phyloP scores from a whole-genome alignment of 306 rosid genomes.

The Cucumis cinereus region DNA sequence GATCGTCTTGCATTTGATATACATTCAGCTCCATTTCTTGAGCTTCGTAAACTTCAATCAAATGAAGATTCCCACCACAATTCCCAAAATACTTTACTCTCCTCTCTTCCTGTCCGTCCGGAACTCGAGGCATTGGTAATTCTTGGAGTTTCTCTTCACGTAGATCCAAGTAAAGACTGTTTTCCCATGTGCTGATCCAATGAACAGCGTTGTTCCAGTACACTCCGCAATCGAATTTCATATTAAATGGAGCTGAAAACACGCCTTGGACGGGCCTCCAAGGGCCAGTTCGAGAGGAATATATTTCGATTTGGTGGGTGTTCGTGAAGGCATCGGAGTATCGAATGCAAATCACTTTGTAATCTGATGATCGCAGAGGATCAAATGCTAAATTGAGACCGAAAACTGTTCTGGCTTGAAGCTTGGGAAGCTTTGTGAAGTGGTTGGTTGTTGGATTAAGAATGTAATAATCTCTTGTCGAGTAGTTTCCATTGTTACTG shows the following conservation, averaged over 20 bases:
- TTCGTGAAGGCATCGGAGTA: not conserved
- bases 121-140: slow-evolving; percentile 8
- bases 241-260: slow-evolving; percentile 4
- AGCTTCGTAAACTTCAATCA: not conserved
- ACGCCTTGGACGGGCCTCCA: slow-evolving; percentile 14
- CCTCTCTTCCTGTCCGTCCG: not conserved
- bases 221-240: slow-evolving; percentile 13
- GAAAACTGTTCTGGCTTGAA: not conserved
- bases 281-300: slow-evolving; percentile 13
- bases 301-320: slow-evolving; percentile 15
- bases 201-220: slow-evolving; percentile 24
- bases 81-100: slow-evolving; percentile 7
- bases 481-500: not conserved
- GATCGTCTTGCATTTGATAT: slow-evolving; percentile 9
- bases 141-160: not conserved
- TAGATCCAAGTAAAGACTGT: slow-evolving; percentile 7
- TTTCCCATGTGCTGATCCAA: slow-evolving; percentile 11
- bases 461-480: not conserved
- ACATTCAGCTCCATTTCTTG: not conserved
- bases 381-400: slow-evolving; percentile 19
- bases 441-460: slow-evolving; percentile 21
- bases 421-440: slow-evolving; percentile 9
- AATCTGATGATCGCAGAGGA: slow-evolving; percentile 11
- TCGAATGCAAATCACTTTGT: slow-evolving; percentile 14
- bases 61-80: not conserved